phyloP scores from a whole-genome alignment of 2,329 filamentous ascomycete genomes.

The Verticillium isaacii region DNA sequence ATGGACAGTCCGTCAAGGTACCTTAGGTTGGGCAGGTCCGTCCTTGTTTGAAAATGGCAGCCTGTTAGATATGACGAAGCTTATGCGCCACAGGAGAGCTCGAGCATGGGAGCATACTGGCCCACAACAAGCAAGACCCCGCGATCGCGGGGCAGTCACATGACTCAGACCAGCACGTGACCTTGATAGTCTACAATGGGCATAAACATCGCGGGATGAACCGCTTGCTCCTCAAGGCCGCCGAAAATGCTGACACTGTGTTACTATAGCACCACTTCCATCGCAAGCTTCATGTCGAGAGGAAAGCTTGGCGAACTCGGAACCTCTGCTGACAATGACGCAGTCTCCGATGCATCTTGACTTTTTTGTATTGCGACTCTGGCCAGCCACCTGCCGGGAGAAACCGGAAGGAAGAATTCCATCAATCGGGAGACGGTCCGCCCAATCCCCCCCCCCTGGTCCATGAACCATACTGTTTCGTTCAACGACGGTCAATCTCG shows the following conservation, averaged over 20 bases:
- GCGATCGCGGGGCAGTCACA: neutral
- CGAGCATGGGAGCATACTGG: neutral
- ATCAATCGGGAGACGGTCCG: neutral
- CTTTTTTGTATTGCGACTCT: neutral
- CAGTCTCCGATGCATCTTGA: slow-evolving; percentile 5
- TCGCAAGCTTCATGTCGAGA: neutral
- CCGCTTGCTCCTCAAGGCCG: too few species aligned
- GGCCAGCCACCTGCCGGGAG: slow-evolving; percentile 2
- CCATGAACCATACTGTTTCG: neutral
- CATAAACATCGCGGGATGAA: too few species aligned
- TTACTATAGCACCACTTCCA: too few species aligned
- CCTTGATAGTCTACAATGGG: too few species aligned
- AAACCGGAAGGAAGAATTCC: slow-evolving; percentile 3
- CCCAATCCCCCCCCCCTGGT: neutral
- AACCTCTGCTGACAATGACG: neutral
- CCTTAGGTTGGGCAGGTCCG: neutral
- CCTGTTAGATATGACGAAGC: neutral
- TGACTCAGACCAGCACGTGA: neutral
- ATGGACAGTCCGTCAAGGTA: neutral
- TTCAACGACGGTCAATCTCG: neutral
- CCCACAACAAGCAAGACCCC: neutral
- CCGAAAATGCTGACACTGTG: too few species aligned
- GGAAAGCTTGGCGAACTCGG: neutral
- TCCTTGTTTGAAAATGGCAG: neutral
- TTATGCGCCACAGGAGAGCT: neutral